A percentile compares a stretch with the other conserved stretches of the same genome.
Evolutionary conservation across 2,329 filamentous ascomycete genomes (phyloP).

Genomic region (Sclerotinia borealis): DNA sequence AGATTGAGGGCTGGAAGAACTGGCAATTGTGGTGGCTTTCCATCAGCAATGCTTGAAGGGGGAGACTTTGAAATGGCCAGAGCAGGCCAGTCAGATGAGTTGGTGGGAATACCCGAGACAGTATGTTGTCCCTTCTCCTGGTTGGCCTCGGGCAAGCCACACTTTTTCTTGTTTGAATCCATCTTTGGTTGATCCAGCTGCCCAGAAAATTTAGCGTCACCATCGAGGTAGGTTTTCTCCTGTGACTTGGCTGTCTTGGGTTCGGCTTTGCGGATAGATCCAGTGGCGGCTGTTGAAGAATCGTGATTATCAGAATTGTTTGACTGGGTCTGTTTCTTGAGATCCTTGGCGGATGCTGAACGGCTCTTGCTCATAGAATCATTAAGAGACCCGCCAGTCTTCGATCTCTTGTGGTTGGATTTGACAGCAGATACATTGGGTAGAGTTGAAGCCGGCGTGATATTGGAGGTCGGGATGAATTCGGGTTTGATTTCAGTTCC

Average conservation of each 20-base stretch:
- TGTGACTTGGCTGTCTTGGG: background rate
- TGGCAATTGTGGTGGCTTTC: slow-evolving; percentile 15
- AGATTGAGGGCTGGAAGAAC: slow-evolving; percentile 6
- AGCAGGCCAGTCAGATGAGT: slow-evolving; percentile 21
- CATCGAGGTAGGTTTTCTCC: background rate
- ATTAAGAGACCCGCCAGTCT: background rate
- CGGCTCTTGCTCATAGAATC: background rate
- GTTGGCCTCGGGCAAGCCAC: background rate
- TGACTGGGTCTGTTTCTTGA: background rate
- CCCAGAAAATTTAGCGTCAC: background rate
- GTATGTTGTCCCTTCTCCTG: background rate
- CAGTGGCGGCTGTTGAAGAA: background rate
- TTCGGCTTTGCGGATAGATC: slow-evolving; percentile 18
- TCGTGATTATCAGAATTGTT: slow-evolving; percentile 11
- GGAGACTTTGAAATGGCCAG: slow-evolving; percentile 18
- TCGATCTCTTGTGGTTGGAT: background rate
- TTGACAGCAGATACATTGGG: background rate
- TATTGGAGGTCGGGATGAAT: background rate
- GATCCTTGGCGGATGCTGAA: background rate
- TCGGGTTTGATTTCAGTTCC: background rate
- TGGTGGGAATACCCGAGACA: background rate
- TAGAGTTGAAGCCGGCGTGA: background rate
- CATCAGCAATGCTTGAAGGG: slow-evolving; percentile 19
- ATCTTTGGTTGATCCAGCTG: background rate
- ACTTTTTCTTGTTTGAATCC: slow-evolving; percentile 3